Percentiles rank a stretch among this genome's conserved stretches.
phyloP scores from a whole-genome alignment of 352 stramenopile genomes.

The Phytophthora pistaciae region DNA sequence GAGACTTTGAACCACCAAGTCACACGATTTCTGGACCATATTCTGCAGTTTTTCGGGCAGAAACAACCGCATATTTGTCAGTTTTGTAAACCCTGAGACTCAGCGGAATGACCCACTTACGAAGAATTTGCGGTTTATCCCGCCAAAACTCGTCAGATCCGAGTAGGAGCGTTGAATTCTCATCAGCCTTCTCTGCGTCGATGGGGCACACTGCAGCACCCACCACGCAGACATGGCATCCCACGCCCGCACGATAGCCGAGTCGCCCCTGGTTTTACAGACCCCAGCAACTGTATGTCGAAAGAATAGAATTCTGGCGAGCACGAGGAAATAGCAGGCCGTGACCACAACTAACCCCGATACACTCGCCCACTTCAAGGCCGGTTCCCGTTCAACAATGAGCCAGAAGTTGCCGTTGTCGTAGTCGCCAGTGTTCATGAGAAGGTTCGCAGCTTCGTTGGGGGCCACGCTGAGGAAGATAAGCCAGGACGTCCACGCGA shows the following conservation, averaged over 20 bases:
- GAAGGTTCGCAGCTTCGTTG: constrained; percentile 33
- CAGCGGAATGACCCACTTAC: no score
- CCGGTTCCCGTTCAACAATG: constrained; percentile 16
- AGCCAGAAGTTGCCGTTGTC: constrained; percentile 44
- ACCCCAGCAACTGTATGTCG: not conserved
- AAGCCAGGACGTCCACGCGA: constrained; percentile 36
- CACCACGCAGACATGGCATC: not conserved
- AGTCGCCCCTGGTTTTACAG: not conserved
- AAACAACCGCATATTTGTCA: not conserved
- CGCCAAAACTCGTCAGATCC: constrained; percentile 17
- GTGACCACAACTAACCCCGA: constrained; percentile 12
- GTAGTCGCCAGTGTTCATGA: constrained; percentile 42
- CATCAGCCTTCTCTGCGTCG: not conserved
- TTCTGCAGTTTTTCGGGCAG: constrained; percentile 21
- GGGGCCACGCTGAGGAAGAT: constrained; percentile 30
- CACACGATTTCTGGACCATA: constrained; percentile 22
- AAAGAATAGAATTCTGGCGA: constrained; percentile 19
- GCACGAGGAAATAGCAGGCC: constrained; percentile 7
- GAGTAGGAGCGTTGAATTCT: not conserved
- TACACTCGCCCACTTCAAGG: constrained; percentile 12
- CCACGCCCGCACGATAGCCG: not conserved
- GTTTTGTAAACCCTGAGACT: no score
- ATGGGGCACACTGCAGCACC: not conserved
- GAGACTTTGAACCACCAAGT: constrained; percentile 17
- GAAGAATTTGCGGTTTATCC: constrained; percentile 17